Conservation (phyloP, 2,329 filamentous ascomycete genomes). For the Beauveria caledonica region DNA sequence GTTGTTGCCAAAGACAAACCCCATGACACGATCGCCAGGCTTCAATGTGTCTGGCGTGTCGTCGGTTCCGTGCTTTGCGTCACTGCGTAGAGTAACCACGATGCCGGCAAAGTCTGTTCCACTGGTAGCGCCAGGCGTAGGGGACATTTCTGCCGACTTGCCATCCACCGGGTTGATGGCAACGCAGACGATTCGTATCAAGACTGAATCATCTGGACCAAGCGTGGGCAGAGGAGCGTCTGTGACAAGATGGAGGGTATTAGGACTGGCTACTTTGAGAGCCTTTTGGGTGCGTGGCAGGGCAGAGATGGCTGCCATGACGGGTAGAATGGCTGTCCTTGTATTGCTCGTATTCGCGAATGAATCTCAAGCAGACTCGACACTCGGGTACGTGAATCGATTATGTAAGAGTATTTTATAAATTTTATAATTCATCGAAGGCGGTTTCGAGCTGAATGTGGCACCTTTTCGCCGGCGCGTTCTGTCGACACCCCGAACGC, state of each 20-base stretch:
- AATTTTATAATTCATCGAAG: neutral
- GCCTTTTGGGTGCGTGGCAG: neutral
- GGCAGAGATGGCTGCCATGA: neutral
- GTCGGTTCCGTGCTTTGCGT: neutral
- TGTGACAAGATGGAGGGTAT: neutral
- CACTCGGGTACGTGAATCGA: neutral
- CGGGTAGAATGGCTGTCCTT: neutral
- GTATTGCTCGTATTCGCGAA: neutral
- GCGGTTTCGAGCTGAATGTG: neutral
- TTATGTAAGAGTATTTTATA: neutral
- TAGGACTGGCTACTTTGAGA: neutral
- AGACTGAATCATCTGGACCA: neutral
- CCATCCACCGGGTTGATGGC: constrained; percentile 7
- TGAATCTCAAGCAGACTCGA: too few species aligned
- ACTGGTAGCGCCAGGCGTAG: neutral
- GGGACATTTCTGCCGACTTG: constrained; percentile 1
- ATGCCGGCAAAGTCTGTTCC: neutral
- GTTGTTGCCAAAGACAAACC: neutral
- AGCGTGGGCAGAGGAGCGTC: neutral
- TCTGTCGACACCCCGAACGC: neutral
- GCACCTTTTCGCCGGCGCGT: neutral
- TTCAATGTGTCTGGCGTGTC: neutral
- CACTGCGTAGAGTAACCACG: neutral
- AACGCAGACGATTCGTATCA: neutral
- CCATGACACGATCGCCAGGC: constrained; percentile 3